Percentiles rank a stretch among this genome's conserved stretches.
phyloP scores from a whole-genome alignment of 106 monocot species.

The Allium cepa region DNA sequence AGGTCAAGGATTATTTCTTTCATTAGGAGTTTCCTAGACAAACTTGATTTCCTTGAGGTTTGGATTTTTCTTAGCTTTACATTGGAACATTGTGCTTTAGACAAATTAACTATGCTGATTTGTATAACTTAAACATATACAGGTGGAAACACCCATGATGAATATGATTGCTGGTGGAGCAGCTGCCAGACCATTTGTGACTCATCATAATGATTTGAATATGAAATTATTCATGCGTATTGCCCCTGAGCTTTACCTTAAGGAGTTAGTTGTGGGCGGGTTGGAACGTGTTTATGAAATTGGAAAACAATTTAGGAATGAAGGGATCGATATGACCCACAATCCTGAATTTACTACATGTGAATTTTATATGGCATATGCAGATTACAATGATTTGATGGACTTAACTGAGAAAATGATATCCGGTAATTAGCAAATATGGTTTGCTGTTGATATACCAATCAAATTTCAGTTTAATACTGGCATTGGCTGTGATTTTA shows the following conservation, averaged over 20 bases:
- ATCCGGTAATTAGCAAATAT: constrained; percentile 45
- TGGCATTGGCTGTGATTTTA: too few species aligned
- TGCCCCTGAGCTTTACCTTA: constrained; percentile 87
- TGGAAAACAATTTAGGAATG: constrained; percentile 95
- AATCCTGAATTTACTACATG: constrained; percentile 99
- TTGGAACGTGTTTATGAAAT: constrained; percentile 93
- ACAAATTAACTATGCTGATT: background rate
- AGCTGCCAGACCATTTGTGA: constrained; percentile 87
- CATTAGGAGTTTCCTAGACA: constrained; percentile 59
- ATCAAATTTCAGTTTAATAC: too few species aligned
- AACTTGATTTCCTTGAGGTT: constrained; percentile 79
- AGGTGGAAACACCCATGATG: constrained; percentile 99
- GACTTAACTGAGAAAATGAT: constrained; percentile 76
- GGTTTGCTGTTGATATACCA: background rate
- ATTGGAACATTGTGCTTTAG: constrained; percentile 4
- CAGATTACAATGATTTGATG: constrained; percentile 97
- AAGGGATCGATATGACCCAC: constrained; percentile 97
- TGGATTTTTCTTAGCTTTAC: background rate
- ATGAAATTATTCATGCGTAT: constrained; percentile 91
- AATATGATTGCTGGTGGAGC: constrained; percentile 98
- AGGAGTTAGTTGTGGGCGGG: constrained; percentile 85
- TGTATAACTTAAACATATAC: constrained; percentile 1
- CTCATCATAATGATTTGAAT: constrained; percentile 90
- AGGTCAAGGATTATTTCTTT: constrained; percentile 60
- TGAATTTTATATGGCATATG: constrained; percentile 98